Evolutionary conservation across 345 rosid species (phyloP).

Genomic region (Sisymbrium altissimum): DNA sequence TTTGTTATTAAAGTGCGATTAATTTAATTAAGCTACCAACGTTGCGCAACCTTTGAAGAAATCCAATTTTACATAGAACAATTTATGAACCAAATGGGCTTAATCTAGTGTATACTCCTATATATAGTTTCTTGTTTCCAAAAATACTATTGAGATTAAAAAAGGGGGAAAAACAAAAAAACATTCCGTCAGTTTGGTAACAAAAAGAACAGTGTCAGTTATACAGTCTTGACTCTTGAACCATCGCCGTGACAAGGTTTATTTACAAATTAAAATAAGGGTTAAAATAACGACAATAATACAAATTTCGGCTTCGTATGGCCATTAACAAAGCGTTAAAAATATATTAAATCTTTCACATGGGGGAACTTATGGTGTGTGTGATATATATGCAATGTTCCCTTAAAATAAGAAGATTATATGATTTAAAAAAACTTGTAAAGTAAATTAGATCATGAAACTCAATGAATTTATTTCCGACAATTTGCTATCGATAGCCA

Average conservation of each 20-base stretch:
- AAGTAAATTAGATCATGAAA: neutral
- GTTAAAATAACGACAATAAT: neutral
- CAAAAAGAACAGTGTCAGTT: conserved; percentile 17
- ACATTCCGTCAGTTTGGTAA: conserved; percentile 23
- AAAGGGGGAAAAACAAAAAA: conserved; percentile 1
- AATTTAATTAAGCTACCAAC: neutral
- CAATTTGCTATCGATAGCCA: neutral
- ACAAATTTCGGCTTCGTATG: neutral
- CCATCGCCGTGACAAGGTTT: conserved; percentile 5
- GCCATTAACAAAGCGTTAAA: neutral
- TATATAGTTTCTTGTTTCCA: neutral
- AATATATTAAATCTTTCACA: neutral
- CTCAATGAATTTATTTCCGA: neutral
- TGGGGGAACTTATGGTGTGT: neutral
- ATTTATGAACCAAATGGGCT: neutral
- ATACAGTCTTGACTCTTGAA: neutral
- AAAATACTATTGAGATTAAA: neutral
- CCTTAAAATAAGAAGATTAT: neutral
- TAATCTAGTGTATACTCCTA: neutral
- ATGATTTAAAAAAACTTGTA: neutral
- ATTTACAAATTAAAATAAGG: neutral
- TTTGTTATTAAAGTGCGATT: neutral
- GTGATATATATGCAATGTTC: neutral
- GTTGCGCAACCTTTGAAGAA: neutral
- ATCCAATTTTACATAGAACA: neutral